A percentile compares a stretch with the other conserved stretches of the same genome.
Conservation (phyloP, 106 monocot genomes). For the Allium cepa region DNA sequence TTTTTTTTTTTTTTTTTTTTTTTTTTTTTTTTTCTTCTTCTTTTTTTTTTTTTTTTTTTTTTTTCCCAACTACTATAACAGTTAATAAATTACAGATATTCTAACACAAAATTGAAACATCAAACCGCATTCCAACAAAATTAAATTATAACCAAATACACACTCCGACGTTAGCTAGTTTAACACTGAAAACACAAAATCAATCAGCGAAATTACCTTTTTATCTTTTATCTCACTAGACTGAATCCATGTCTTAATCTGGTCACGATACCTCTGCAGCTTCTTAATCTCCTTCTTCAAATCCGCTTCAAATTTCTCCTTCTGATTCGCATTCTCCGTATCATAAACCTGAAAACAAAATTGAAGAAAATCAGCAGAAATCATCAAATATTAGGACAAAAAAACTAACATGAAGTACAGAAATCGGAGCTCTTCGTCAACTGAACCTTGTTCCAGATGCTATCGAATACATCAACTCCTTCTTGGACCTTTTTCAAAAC, state of each 20-base stretch:
- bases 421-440: neutral
- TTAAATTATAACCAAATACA: neutral
- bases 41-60: too few species aligned
- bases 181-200: neutral
- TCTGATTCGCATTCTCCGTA: slow-evolving; percentile 91
- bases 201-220: slow-evolving; percentile 28
- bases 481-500: slow-evolving; percentile 95
- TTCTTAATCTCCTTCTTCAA: slow-evolving; percentile 98
- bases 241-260: slow-evolving; percentile 97
- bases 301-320: slow-evolving; percentile 97
- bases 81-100: neutral
- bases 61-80: neutral
- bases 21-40: too few species aligned
- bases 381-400: neutral
- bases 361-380: neutral
- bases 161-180: neutral
- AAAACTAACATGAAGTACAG: neutral
- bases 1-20: too few species aligned
- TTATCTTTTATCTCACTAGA: slow-evolving; percentile 96
- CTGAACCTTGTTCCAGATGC: slow-evolving; percentile 95
- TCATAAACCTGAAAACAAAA: slow-evolving; percentile 60
- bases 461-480: slow-evolving; percentile 91
- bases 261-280: slow-evolving; percentile 91
- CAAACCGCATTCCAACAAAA: neutral
- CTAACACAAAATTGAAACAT: neutral